These are phyloP conservation scores for Didymella exigua DNA, from an alignment of 2,329 filamentous ascomycete genomes.

Conservation along the genomic window DNA sequence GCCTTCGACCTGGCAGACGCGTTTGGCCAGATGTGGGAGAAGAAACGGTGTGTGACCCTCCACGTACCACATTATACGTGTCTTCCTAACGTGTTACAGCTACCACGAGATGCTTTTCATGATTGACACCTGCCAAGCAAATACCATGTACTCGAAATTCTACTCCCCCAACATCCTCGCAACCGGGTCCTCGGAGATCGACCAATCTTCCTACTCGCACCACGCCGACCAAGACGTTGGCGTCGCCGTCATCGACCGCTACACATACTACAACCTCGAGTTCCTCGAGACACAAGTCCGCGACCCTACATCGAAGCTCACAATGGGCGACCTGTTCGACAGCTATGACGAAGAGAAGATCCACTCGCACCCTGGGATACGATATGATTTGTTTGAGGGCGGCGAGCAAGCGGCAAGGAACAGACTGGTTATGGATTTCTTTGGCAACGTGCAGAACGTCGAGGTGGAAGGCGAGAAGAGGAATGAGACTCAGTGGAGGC, in stretches of 20 bases:
- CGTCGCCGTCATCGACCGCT: constrained; percentile 82
- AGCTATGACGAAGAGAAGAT: constrained; percentile 96
- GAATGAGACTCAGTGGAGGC: constrained; percentile 57
- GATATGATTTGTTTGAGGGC: constrained; percentile 93
- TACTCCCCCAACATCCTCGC: constrained; percentile 98
- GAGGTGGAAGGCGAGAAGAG: constrained; percentile 71
- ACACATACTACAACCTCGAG: constrained; percentile 55
- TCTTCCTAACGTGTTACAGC: constrained; percentile 49
- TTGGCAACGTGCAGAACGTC: constrained; percentile 96
- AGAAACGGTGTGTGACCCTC: constrained; percentile 71
- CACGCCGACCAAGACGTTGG: constrained; percentile 98
- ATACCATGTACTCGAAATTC: constrained; percentile 98
- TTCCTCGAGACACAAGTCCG: constrained; percentile 91
- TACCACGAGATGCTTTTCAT: constrained; percentile 99
- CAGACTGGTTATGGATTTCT: constrained; percentile 92
- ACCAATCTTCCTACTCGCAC: constrained; percentile 96
- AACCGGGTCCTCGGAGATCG: constrained; percentile 93
- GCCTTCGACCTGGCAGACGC: constrained; percentile 95
- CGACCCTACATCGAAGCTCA: constrained; percentile 84
- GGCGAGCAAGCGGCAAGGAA: constrained; percentile 78
- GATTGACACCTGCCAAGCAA: constrained; percentile 99
- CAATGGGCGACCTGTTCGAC: constrained; percentile 91
- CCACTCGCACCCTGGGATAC: constrained; percentile 86
- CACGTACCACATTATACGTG: neutral
- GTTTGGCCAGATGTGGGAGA: constrained; percentile 99